Evolutionary conservation across 148 eudicot species (phyloP), one percentile per base, ranked within the genome.

Genomic region (Pharnaceum exiguum): DNA sequence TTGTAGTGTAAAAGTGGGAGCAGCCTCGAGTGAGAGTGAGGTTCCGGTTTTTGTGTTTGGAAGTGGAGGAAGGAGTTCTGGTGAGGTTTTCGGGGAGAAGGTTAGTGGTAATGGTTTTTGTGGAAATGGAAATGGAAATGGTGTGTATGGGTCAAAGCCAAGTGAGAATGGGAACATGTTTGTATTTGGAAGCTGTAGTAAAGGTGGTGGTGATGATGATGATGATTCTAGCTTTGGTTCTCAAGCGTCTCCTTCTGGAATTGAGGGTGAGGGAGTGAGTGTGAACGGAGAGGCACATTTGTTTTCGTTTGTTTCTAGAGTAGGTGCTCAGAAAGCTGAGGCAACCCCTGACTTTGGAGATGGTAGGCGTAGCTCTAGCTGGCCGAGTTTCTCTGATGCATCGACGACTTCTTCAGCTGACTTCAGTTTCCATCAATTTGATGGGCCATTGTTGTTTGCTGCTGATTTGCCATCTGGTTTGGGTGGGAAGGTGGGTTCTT

Each of bases 391-490:
- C 43, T 54, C 68, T 32, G 46, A 48, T 39, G 55, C 58, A 60
- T 36, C 19, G 7, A 70, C 43, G 37, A 27, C 67, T 26, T 66
- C 79, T 35, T 46, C 17, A 37, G 44, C 65, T 29, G 82, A 75
- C 26, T 80, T 51, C 55, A 71, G 63, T 50, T 50, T 77, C 23
- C 81, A 87, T 26, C 60, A 59, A 36, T 59, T 54, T 45, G 72
- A 78, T 58, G 30, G 47, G n/a, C 44, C 82, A 26, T 59, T 55
- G 69, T 62, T 79, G 23, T 78, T 85, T 75, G 23, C 80, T 1
- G 62, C 59, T 4, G 72, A 70, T 75, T 46, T 82, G 27, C 49
- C 49, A 57, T 57, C 58, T 33, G 78, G 78, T 16, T 46, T 68
- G 15, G 55, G 69, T 67, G 51, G 59, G 46, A 77, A 74, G 46